Evolutionary conservation across 208 protist genomes (phyloP).

Genomic region (Trypanosoma conorhini): DNA sequence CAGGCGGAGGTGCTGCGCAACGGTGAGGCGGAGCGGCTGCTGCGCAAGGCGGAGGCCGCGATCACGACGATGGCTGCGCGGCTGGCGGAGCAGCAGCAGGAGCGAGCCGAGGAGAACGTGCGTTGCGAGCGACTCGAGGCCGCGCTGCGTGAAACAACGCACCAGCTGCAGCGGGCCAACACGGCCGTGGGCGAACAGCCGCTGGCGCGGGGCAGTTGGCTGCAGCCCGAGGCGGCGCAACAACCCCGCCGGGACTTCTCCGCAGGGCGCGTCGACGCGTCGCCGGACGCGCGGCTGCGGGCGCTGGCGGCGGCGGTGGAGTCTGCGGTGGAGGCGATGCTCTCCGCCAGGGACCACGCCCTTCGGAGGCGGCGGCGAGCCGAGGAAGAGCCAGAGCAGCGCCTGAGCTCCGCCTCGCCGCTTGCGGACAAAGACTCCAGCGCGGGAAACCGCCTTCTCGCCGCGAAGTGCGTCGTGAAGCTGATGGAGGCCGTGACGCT

Average conservation of each 20-base stretch:
- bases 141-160: background rate
- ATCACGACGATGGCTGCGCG: constrained; percentile 5
- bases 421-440: background rate
- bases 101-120: background rate
- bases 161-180: background rate
- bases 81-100: constrained; percentile 6
- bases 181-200: background rate
- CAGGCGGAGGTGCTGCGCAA: constrained; percentile 9
- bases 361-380: background rate
- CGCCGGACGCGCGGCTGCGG: background rate
- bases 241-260: background rate
- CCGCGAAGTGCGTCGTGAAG: constrained; percentile 10
- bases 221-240: background rate
- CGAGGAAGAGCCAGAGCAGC: background rate
- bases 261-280: background rate
- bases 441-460: background rate
- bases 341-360: constrained; percentile 12
- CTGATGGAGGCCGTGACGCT: constrained; percentile 6
- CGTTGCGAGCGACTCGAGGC: constrained; percentile 1
- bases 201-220: background rate
- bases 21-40: constrained; percentile 12
- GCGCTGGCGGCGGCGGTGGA: background rate
- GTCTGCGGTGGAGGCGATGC: constrained; percentile 9
- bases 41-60: constrained; percentile 17
- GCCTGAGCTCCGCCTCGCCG: background rate